A percentile compares a stretch with the other conserved stretches of the same genome.
These are phyloP conservation scores for Colletotrichum sp. DNA, from an alignment of 2,329 filamentous ascomycete species.

Conservation along the genomic window DNA sequence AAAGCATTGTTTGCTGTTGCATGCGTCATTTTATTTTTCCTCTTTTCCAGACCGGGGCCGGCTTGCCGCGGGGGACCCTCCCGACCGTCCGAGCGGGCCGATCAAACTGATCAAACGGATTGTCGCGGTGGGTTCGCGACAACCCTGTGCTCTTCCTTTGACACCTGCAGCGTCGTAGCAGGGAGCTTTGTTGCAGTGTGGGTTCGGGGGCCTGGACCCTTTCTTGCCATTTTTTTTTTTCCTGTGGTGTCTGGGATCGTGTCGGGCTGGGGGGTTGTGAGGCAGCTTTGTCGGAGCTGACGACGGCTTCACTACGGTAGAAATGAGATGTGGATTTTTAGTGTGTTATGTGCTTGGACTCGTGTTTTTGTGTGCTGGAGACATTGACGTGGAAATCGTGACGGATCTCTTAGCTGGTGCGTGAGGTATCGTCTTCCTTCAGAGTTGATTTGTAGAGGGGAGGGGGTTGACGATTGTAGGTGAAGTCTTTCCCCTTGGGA, in stretches of 20 bases:
- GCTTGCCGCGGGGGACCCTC: not conserved
- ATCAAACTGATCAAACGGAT: not conserved
- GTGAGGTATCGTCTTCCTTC: no score
- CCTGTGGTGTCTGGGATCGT: fast-evolving
- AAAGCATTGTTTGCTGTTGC: not conserved
- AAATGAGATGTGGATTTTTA: no score
- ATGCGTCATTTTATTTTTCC: not conserved
- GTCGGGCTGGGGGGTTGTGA: not conserved
- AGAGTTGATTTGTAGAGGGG: no score
- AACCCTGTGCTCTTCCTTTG: not conserved
- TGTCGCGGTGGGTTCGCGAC: not conserved
- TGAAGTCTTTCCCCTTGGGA: not conserved
- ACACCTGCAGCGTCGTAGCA: not conserved
- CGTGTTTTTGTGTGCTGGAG: no score
- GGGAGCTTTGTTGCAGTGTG: not conserved
- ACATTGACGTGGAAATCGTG: no score
- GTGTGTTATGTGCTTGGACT: no score
- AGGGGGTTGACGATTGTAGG: no score
- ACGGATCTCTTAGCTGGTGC: no score
- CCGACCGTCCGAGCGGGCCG: slow-evolving; percentile 1
- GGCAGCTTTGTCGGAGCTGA: not conserved
- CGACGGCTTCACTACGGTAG: not conserved
- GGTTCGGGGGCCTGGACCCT: not conserved
- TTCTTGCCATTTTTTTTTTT: not conserved
- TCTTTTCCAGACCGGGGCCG: not conserved